Evolutionary conservation across 768 basidiomycete genomes (phyloP), one percentile per base, ranked within the genome.

Genomic region (Lentinus tigrinus): DNA sequence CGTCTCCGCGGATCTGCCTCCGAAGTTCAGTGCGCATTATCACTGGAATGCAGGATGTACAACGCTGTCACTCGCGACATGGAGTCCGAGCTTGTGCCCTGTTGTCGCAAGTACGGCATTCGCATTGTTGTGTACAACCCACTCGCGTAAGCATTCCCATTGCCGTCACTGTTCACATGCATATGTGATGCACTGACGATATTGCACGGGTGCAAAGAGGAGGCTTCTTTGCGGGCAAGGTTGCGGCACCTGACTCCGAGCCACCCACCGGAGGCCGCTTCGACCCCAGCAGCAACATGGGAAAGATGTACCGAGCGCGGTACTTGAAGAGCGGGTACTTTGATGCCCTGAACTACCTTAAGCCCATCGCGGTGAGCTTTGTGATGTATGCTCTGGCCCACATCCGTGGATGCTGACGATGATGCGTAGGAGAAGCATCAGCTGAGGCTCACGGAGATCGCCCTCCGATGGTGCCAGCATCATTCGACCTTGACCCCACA

Each of bases 381-480:
- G 1, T 42, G 40, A 47, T 14, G 28, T 14, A 14, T 5, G 21
- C 47, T 19, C 19, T 49, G 26, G 39, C 19, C 34, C 47, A 19
- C n/a, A 19, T 4, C 4, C n/a, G 27, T 28, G 51, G 17, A 42
- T 19, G 6, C 24, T 23, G 16, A 23, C 38, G 6, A 36, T 31
- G 17, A 49, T 38, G 36, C 21, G 11, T 53, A 78, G 78, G 77
- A 76, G 36, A 78, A 76, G 48, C 72, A 84, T 58, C 60, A 69
- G 42, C 66, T 87, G 3, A 76, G 78, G 0, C 70, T 84, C 55
- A 74, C 78, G 3, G 83, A 86, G 69, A 75, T 84, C 3, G 82
- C 84, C 1, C 70, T 85, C 47, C 75, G 85, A n/a, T 87, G 85
- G 85, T 73, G 80, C 50, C 80, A 84, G 52, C 78, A 86, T 56